Conservation (phyloP, 495 filamentous ascomycete genomes). For the Platismatia glauca region DNA sequence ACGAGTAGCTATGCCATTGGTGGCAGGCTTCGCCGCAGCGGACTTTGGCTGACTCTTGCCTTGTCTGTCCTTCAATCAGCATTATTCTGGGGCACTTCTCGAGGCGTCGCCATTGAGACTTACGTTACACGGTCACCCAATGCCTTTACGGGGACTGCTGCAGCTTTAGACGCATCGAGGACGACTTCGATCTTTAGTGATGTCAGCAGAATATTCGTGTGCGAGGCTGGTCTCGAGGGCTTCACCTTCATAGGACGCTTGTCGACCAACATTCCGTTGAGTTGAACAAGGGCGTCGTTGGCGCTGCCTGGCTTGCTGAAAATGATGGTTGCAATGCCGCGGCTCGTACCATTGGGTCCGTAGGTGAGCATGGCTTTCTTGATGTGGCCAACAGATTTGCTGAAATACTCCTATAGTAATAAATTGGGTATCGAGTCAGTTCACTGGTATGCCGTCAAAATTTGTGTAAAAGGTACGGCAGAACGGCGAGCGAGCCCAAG, state of each 20-base stretch:
- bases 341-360: constrained; percentile 82
- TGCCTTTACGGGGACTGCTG: constrained; percentile 55
- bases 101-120: constrained; percentile 24
- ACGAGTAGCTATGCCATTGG: constrained; percentile 28
- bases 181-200: constrained; percentile 72
- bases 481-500: constrained; percentile 13
- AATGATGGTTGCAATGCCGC: constrained; percentile 73
- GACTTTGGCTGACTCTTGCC: constrained; percentile 78
- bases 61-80: constrained; percentile 35
- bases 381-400: constrained; percentile 76
- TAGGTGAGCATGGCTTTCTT: constrained; percentile 84
- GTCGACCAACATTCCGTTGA: constrained; percentile 85
- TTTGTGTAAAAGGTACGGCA: constrained; percentile 11
- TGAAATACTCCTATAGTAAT: constrained; percentile 84
- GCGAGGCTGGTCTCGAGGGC: constrained; percentile 4
- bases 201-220: constrained; percentile 16
- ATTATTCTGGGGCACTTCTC: too few relatives aligned
- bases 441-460: constrained; percentile 21
- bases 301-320: constrained; percentile 73
- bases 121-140: constrained; percentile 82
- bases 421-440: constrained; percentile 24
- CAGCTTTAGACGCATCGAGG: constrained; percentile 63
- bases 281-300: constrained; percentile 65
- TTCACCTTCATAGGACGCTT: constrained; percentile 79
- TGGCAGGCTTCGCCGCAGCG: constrained; percentile 53